phyloP scores from a whole-genome alignment of 306 rosid species.

The Quercus cerris region DNA sequence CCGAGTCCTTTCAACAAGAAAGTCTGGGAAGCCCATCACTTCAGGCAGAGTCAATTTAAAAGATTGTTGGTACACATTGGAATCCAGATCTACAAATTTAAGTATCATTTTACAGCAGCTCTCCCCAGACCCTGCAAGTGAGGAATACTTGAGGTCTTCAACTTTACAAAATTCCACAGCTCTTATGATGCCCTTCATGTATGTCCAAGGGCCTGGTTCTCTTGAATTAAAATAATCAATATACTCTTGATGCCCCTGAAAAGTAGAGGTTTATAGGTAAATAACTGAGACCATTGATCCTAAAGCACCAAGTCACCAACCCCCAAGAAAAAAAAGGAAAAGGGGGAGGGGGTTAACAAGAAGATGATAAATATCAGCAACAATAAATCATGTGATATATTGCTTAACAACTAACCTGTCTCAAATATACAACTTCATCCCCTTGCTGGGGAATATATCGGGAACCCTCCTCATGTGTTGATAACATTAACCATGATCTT shows the following conservation, averaged over 20 bases:
- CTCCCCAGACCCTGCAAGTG: constrained; percentile 90
- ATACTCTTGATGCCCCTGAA: constrained; percentile 96
- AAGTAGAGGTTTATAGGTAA: constrained; percentile 13
- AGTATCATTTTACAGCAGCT: constrained; percentile 96
- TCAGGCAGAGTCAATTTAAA: constrained; percentile 88
- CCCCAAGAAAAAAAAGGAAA: neutral
- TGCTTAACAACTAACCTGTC: constrained; percentile 59
- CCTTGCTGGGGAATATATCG: constrained; percentile 95
- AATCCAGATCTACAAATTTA: constrained; percentile 68
- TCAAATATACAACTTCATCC: constrained; percentile 88
- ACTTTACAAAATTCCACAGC: constrained; percentile 83
- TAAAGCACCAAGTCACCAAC: neutral
- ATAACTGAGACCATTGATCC: constrained; percentile 2
- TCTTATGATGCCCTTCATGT: constrained; percentile 51
- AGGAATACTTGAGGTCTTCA: constrained; percentile 67
- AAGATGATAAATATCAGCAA: constrained; percentile 9
- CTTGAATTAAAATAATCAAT: constrained; percentile 48
- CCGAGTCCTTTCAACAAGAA: constrained; percentile 82
- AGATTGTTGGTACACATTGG: constrained; percentile 50
- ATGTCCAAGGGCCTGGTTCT: constrained; percentile 78
- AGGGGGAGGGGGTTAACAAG: neutral
- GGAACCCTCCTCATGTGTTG: constrained; percentile 83
- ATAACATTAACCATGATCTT: constrained; percentile 79
- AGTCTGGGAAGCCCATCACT: constrained; percentile 89
- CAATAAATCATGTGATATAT: constrained; percentile 11